phyloP scores from a whole-genome alignment of 306 rosid species.

The Pterocarpus macrocarpus region DNA sequence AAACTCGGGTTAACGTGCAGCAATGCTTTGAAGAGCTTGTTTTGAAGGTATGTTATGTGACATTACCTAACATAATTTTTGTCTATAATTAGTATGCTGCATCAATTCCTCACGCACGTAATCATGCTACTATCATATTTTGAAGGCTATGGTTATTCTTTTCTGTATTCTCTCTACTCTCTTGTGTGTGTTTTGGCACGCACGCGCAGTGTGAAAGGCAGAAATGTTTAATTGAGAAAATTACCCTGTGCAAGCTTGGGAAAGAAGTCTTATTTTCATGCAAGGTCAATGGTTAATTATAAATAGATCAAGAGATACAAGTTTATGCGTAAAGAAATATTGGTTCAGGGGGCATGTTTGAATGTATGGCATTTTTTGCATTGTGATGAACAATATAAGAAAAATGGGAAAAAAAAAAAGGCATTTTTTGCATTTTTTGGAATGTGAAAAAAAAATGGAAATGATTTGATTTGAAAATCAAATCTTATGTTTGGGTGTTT shows the following conservation, averaged over 20 bases:
- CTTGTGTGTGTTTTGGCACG: not conserved
- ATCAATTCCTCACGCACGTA: not conserved
- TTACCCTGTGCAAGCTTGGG: too few species aligned
- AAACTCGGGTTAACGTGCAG: slow-evolving; percentile 93
- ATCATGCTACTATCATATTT: not conserved
- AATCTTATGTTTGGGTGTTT: too few species aligned
- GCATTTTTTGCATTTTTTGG: too few species aligned
- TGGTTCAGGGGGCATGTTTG: slow-evolving; percentile 8
- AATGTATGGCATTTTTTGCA: slow-evolving; percentile 5
- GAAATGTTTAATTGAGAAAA: not conserved
- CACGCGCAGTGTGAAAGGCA: not conserved
- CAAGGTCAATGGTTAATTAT: too few species aligned
- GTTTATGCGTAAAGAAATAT: not conserved
- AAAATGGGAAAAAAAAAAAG: too few species aligned
- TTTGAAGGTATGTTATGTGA: slow-evolving; percentile 69
- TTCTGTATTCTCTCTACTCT: slow-evolving; percentile 6
- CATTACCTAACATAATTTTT: slow-evolving; percentile 9
- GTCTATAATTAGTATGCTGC: slow-evolving; percentile 17
- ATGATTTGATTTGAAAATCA: too few species aligned
- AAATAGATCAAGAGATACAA: too few species aligned
- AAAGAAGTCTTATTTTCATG: too few species aligned
- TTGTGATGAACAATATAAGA: slow-evolving; percentile 10
- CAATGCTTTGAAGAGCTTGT: slow-evolving; percentile 99
- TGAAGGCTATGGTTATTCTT: slow-evolving; percentile 21
- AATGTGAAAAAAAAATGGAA: too few species aligned